Conservation (phyloP, 2,329 filamentous ascomycete species). For the Fusarium redolens region DNA sequence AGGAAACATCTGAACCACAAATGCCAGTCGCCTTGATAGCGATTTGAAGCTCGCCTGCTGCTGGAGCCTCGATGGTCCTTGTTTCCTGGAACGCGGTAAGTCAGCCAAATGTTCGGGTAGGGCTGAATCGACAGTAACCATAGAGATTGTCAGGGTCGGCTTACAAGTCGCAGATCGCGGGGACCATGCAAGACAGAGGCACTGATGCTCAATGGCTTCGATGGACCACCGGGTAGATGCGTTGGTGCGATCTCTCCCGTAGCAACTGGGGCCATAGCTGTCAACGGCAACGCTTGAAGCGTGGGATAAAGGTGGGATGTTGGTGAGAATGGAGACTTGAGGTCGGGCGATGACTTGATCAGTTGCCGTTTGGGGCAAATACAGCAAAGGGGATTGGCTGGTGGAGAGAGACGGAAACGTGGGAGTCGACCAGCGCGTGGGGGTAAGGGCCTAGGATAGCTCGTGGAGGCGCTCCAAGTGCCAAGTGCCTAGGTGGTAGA, state of each 20-base stretch:
- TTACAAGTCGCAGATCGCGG: conserved; percentile 67
- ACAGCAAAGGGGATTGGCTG: conserved; percentile 46
- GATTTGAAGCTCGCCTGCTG: conserved; percentile 69
- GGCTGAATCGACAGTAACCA: conserved; percentile 34
- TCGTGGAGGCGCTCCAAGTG: conserved; percentile 40
- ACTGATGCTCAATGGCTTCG: conserved; percentile 59
- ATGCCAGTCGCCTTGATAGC: conserved; percentile 74
- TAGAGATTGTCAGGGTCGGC: conserved; percentile 35
- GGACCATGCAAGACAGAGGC: conserved; percentile 69
- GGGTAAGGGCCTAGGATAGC: conserved; percentile 42
- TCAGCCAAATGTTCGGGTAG: conserved; percentile 37
- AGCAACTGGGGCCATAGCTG: conserved; percentile 63
- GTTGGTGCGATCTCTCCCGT: conserved; percentile 57
- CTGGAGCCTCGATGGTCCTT: conserved; percentile 60
- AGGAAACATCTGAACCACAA: conserved; percentile 76
- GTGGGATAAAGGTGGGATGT: conserved; percentile 70
- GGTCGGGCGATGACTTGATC: conserved; percentile 46
- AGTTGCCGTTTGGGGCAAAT: conserved; percentile 48
- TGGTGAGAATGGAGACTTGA: conserved; percentile 41
- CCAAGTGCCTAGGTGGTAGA: conserved; percentile 32
- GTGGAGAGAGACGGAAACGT: conserved; percentile 36
- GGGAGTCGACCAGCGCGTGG: conserved; percentile 44
- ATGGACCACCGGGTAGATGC: conserved; percentile 55
- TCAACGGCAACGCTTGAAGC: conserved; percentile 54
- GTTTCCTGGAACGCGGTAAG: conserved; percentile 56